phyloP scores from a whole-genome alignment of 2,329 filamentous ascomycete species.

The Didymella segeticola region DNA sequence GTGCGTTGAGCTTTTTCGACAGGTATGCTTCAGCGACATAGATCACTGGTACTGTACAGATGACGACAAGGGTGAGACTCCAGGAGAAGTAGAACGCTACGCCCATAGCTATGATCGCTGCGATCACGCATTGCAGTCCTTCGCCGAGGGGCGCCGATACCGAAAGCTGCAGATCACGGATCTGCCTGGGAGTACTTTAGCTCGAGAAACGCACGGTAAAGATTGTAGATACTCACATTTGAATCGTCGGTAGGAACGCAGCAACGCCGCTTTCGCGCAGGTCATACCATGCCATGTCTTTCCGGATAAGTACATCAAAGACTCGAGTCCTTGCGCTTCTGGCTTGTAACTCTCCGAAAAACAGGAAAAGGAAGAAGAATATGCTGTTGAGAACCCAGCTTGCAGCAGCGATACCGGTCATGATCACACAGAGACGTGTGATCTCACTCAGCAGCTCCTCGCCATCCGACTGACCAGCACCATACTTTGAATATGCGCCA shows the following conservation, averaged over 20 bases:
- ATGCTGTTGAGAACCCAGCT: conserved; percentile 72
- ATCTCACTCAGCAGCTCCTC: conserved; percentile 63
- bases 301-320: conserved; percentile 73
- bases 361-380: conserved; percentile 74
- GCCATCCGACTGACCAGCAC: conserved; percentile 59
- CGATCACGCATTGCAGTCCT: conserved; percentile 68
- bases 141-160: conserved; percentile 81
- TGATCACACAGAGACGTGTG: conserved; percentile 65
- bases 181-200: conserved; percentile 65
- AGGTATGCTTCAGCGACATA: conserved; percentile 65
- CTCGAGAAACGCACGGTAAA: conserved; percentile 10
- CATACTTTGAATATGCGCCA: conserved; percentile 71
- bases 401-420: conserved; percentile 68
- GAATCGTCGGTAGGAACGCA: conserved; percentile 73
- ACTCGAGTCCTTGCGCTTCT: conserved; percentile 67
- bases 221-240: conserved; percentile 65
- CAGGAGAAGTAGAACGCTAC: conserved; percentile 83
- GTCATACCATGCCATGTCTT: conserved; percentile 85
- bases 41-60: conserved; percentile 75
- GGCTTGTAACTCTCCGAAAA: conserved; percentile 83
- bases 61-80: conserved; percentile 80
- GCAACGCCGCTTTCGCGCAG: conserved; percentile 72
- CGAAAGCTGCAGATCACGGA: conserved; percentile 79
- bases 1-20: conserved; percentile 66
- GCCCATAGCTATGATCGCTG: conserved; percentile 68